Evolutionary conservation across 1,139 yeast species (phyloP), one percentile per base, ranked within the genome.

Genomic region (Yamadazyma aaseri): DNA sequence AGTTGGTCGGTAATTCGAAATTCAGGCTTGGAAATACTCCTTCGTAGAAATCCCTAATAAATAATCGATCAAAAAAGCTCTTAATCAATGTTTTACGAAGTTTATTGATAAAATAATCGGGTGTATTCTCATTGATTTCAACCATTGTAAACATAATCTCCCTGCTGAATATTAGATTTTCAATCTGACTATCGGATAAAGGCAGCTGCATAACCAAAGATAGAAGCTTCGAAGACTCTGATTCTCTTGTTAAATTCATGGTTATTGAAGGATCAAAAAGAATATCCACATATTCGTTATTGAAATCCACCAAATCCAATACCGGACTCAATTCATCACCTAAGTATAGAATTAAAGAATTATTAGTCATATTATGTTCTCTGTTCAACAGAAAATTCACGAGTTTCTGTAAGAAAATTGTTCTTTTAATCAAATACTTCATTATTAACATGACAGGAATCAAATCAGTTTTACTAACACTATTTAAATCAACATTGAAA

Each of bases 291-390:
- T 26, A 9, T 2, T 35, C 24, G 24, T 27, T 33, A 12, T 26
- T 29, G 4, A 31, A 15, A 10, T 36, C 36, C n/a, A 59, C 35
- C 11, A 50, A 43, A 31, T 61, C 68, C 15, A 64, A 41, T 12
- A 64, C 33, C 0, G 68, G 68, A 27, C 60, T 41, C 35, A 63
- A 39, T 18, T 57, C 55, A 27, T 54, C 55, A 11, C 58, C 46
- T 21, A 64, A 43, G 32, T 47, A 57, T 12, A 48, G 47, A 20
- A 58, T 44, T 22, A 46, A 32, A 20, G 39, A 38, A 23, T 41
- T 48, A 18, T 43, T 44, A 2, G 44, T 35, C 23, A 33, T 32
- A 11, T 18, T 20, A 6, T 26, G 36, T 3, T 31, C 31, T 6
- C 25, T 23, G 13, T 18, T 17, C 24, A 40, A 32, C 39, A 38